Evolutionary conservation across 2,329 filamentous ascomycete species (phyloP).

Genomic region (Xylariaceae sp.): DNA sequence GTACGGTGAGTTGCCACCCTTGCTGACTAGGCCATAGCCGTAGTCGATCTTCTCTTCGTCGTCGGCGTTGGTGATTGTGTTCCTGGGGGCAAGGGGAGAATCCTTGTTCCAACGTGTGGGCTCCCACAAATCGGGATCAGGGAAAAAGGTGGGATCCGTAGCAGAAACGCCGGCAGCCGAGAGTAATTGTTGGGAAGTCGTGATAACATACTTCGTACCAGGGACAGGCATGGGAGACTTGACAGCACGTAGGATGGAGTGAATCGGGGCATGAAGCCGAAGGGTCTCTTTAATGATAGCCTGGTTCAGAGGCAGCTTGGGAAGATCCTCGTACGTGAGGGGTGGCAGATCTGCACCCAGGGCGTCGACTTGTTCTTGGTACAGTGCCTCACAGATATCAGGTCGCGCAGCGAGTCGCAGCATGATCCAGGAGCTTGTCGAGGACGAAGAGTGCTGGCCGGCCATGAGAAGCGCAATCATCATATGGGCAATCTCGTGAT

Average conservation of each 20-base stretch:
- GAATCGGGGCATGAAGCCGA: slow-evolving; percentile 85
- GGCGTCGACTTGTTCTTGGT: slow-evolving; percentile 71
- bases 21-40: slow-evolving; percentile 87
- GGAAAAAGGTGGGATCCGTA: slow-evolving; percentile 70
- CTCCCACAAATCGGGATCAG: slow-evolving; percentile 78
- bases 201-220: slow-evolving; percentile 78
- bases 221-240: slow-evolving; percentile 82
- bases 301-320: slow-evolving; percentile 74
- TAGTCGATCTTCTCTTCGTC: slow-evolving; percentile 82
- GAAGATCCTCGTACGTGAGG: slow-evolving; percentile 72
- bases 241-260: slow-evolving; percentile 90
- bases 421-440: slow-evolving; percentile 80
- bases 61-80: slow-evolving; percentile 40
- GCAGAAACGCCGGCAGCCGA: slow-evolving; percentile 81
- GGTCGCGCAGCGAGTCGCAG: slow-evolving; percentile 74
- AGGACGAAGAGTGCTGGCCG: slow-evolving; percentile 84
- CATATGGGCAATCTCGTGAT: slow-evolving; percentile 84
- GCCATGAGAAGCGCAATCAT: slow-evolving; percentile 94
- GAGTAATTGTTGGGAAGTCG: slow-evolving; percentile 74
- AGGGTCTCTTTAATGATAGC: slow-evolving; percentile 90
- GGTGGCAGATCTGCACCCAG: slow-evolving; percentile 72
- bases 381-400: slow-evolving; percentile 74
- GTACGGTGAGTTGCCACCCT: slow-evolving; percentile 85
- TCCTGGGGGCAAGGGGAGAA: slow-evolving; percentile 48
- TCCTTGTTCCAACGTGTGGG: slow-evolving; percentile 83